These are phyloP conservation scores for Russula earlei DNA, from an alignment of 768 basidiomycete genomes.

Conservation along the genomic window DNA sequence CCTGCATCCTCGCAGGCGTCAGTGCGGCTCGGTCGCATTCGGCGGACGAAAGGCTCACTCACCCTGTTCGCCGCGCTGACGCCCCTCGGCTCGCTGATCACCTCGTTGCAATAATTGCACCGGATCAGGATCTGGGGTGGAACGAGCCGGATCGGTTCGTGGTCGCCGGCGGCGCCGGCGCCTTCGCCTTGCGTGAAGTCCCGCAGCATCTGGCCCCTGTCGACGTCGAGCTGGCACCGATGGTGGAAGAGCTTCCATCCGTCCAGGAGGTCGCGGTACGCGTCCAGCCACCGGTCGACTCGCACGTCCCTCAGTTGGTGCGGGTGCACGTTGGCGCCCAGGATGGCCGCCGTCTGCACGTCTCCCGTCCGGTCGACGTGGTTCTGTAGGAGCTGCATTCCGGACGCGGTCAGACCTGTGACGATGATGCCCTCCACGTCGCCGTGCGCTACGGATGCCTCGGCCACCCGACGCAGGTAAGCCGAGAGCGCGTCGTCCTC, in stretches of 20 bases:
- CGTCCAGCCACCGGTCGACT: constrained; percentile 51
- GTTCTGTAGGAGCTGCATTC: constrained; percentile 61
- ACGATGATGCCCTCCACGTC: constrained; percentile 69
- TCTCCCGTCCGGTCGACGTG: constrained; percentile 64
- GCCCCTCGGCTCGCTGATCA: constrained; percentile 34
- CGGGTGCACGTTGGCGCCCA: constrained; percentile 52
- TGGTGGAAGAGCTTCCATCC: constrained; percentile 58
- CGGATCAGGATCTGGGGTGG: constrained; percentile 64
- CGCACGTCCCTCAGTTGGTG: constrained; percentile 45
- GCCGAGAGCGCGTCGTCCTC: constrained; percentile 60
- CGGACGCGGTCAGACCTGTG: constrained; percentile 59
- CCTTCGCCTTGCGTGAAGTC: constrained; percentile 47
- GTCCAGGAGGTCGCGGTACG: constrained; percentile 56
- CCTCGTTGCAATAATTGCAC: constrained; percentile 74
- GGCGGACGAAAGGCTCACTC: constrained; percentile 20
- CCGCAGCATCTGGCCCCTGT: constrained; percentile 57
- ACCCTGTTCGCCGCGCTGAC: constrained; percentile 33
- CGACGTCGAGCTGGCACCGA: constrained; percentile 68
- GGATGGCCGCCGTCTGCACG: constrained; percentile 58
- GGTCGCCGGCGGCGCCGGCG: too few relatives aligned
- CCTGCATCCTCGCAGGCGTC: constrained; percentile 30
- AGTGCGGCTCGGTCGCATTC: background rate
- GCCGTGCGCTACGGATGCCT: constrained; percentile 44
- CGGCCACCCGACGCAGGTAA: constrained; percentile 54
- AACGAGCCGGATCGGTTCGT: constrained; percentile 45